Conservation (phyloP, 2,329 filamentous ascomycete genomes). For the Cercospora sp. region DNA sequence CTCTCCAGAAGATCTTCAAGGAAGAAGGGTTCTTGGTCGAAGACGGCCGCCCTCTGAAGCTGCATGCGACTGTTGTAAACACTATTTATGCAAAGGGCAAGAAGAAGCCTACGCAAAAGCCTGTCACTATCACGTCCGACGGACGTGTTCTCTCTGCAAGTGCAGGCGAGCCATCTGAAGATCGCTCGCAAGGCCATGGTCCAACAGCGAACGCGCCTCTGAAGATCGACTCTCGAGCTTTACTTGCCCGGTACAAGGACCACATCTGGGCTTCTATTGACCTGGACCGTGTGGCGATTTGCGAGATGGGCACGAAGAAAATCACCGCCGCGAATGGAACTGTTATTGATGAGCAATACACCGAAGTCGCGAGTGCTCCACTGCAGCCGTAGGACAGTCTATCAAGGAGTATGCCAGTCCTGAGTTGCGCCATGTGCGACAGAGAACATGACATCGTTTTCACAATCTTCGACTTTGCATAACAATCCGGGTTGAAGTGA, state of each 20-base stretch:
- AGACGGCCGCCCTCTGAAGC: conserved; percentile 63
- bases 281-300: conserved; percentile 74
- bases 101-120: conserved; percentile 27
- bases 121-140: not conserved
- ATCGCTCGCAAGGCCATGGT: conserved; percentile 35
- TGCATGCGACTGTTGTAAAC: conserved; percentile 86
- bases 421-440: not conserved
- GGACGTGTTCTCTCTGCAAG: not conserved
- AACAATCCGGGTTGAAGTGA: not conserved
- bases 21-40: conserved; percentile 57
- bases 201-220: conserved; percentile 40
- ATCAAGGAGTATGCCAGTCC: not conserved
- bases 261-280: conserved; percentile 70
- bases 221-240: conserved; percentile 44
- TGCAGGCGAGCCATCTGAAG: not conserved
- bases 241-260: conserved; percentile 59
- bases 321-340: conserved; percentile 53
- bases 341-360: conserved; percentile 55
- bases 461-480: not conserved
- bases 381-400: conserved; percentile 18
- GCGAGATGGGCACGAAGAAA: conserved; percentile 81
- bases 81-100: conserved; percentile 69
- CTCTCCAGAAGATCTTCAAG: conserved; percentile 57
- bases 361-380: conserved; percentile 44
- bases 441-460: not conserved